Percentiles rank a stretch among this genome's conserved stretches.
These are phyloP conservation scores for Urtica urens DNA, from an alignment of 306 rosid species.

Conservation along the genomic window DNA sequence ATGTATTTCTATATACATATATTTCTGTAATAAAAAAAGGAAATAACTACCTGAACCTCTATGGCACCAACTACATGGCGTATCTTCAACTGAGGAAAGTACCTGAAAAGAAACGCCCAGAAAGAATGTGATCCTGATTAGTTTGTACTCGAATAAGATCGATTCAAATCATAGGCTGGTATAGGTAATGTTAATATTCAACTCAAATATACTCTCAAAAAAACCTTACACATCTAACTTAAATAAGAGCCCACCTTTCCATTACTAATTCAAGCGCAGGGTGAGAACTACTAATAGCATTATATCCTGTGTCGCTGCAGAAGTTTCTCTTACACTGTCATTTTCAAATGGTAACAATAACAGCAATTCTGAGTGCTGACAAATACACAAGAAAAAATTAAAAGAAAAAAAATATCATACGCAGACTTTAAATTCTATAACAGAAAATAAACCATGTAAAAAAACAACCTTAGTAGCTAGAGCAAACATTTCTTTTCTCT, in stretches of 20 bases:
- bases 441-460: neutral
- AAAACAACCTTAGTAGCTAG: slow-evolving; percentile 54
- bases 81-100: slow-evolving; percentile 54
- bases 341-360: too few relatives aligned
- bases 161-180: too few relatives aligned
- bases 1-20: neutral
- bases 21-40: neutral
- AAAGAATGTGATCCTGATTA: neutral
- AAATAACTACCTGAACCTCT: slow-evolving; percentile 43
- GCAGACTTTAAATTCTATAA: slow-evolving; percentile 4
- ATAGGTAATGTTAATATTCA: too few relatives aligned
- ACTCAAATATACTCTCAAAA: neutral
- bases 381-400: slow-evolving; percentile 17
- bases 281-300: slow-evolving; percentile 23
- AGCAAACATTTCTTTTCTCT: slow-evolving; percentile 42
- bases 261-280: slow-evolving; percentile 34
- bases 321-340: slow-evolving; percentile 47
- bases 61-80: slow-evolving; percentile 49
- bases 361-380: too few relatives aligned
- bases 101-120: slow-evolving; percentile 32
- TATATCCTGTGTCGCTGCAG: slow-evolving; percentile 29
- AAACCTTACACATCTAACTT: slow-evolving; percentile 2
- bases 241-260: slow-evolving; percentile 46
- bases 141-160: neutral
- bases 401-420: neutral